Evolutionary conservation across 805 yeast genomes (phyloP), one percentile per base, ranked within the genome.

Genomic region (Kuraishia floccosa): DNA sequence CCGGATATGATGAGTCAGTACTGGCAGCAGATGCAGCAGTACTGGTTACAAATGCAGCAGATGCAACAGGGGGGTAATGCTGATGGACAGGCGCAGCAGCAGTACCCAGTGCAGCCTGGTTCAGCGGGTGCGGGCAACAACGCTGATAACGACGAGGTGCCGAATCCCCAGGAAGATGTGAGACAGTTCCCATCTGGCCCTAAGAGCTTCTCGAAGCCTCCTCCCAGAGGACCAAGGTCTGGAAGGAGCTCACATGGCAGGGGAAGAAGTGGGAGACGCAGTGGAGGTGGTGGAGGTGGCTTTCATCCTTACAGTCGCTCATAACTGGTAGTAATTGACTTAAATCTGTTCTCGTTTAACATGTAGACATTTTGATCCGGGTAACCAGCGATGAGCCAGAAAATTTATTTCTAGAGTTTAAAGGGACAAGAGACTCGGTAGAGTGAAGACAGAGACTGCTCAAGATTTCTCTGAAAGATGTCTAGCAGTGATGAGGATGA

Each of bases 1-100:
- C 62, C 77, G 8, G 79, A 72, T 40, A 69, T 70, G 59, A 66
- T 72, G 68, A 72, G 65, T 31, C 79, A 72, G 37, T 76, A 76
- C 46, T 70, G 75, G 63, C 72, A 68, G 47, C 64, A 69, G 47
- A 65, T 72, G 71, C 74, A 68, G 46, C 31, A 29, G 32, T 70
- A 69, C 39, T 76, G 81, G 79, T 65, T 65, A 44, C 70, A 70
- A 61, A 60, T 65, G 48, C 79, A 74, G 44, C 74, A 67, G 42
- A 69, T 66, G 55, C 68, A 59, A 44, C 38, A 48, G 32, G 47
- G 49, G 57, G 54, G n/a, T n/a, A n/a, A n/a, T n/a, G n/a, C n/a
- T n/a, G n/a, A n/a, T n/a, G n/a, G n/a, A n/a, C n/a, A n/a, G n/a
- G n/a, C n/a, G 39, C 41, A 41, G 45, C 50, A 47, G 35, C 52